These are phyloP conservation scores for Vanrija sp. DNA, from an alignment of 1,284 basidiomycete species.

Conservation along the genomic window DNA sequence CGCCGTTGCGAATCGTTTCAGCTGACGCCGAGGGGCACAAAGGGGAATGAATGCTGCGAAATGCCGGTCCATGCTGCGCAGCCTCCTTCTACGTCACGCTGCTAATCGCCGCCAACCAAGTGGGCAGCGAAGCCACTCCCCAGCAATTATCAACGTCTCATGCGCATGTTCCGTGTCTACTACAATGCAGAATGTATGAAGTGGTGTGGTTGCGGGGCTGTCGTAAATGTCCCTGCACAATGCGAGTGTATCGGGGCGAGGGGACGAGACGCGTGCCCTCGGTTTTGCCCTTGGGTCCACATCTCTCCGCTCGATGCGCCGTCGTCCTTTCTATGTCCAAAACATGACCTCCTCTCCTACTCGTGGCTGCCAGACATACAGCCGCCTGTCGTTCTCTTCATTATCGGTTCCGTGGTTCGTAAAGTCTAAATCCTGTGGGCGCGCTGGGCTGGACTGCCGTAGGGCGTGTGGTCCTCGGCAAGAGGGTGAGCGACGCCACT, in stretches of 20 bases:
- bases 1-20: too few species aligned
- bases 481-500: background rate
- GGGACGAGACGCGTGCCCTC: background rate
- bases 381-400: background rate
- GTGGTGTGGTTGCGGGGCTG: background rate
- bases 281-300: background rate
- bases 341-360: conserved; percentile 12
- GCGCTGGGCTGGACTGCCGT: background rate
- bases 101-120: too few species aligned
- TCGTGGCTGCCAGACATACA: conserved; percentile 4
- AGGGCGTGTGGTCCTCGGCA: background rate
- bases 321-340: background rate
- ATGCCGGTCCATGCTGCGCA: too few species aligned
- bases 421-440: background rate
- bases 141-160: too few species aligned
- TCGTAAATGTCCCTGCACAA: background rate
- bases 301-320: background rate
- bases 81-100: too few species aligned
- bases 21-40: too few species aligned
- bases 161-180: conserved; percentile 9
- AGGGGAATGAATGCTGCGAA: too few species aligned
- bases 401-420: background rate
- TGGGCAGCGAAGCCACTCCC: too few species aligned
- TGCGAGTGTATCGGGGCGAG: background rate
- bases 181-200: conserved; percentile 17